Conservation (phyloP, 176 grass and related monocot species). For the Lolium rigidum region DNA sequence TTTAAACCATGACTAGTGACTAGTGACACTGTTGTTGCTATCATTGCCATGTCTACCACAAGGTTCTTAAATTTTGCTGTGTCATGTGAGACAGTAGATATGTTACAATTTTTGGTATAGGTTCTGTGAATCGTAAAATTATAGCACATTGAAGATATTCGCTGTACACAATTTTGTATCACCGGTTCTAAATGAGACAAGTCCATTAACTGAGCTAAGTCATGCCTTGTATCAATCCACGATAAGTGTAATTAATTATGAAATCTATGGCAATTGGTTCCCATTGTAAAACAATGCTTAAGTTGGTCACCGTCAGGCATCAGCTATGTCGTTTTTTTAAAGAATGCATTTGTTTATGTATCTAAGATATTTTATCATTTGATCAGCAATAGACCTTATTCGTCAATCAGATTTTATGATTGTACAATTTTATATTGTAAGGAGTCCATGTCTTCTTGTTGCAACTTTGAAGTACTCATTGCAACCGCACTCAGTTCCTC, state of each 20-base stretch:
- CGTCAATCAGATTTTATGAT: conserved; percentile 16
- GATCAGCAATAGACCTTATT: neutral
- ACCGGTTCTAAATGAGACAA: too few species aligned
- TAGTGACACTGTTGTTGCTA: neutral
- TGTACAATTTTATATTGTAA: conserved; percentile 32
- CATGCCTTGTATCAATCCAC: too few species aligned
- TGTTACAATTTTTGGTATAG: neutral
- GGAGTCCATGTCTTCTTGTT: neutral
- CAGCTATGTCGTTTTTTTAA: neutral
- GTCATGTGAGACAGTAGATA: neutral
- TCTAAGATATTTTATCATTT: neutral
- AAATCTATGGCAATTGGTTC: neutral
- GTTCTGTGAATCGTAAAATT: neutral
- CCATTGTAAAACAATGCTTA: neutral
- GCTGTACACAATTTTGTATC: neutral
- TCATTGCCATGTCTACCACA: neutral
- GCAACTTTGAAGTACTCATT: conserved; percentile 22
- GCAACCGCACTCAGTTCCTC: neutral
- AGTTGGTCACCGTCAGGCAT: neutral
- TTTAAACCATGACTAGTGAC: neutral
- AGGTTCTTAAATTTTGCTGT: neutral
- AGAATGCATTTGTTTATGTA: neutral
- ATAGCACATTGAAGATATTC: neutral
- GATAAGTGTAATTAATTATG: neutral
- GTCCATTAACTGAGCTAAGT: too few species aligned